A percentile compares a stretch with the other conserved stretches of the same genome.
These are phyloP conservation scores for Pseudoneurospora amorphoporcata DNA, from an alignment of 495 filamentous ascomycete species.

Conservation along the genomic window DNA sequence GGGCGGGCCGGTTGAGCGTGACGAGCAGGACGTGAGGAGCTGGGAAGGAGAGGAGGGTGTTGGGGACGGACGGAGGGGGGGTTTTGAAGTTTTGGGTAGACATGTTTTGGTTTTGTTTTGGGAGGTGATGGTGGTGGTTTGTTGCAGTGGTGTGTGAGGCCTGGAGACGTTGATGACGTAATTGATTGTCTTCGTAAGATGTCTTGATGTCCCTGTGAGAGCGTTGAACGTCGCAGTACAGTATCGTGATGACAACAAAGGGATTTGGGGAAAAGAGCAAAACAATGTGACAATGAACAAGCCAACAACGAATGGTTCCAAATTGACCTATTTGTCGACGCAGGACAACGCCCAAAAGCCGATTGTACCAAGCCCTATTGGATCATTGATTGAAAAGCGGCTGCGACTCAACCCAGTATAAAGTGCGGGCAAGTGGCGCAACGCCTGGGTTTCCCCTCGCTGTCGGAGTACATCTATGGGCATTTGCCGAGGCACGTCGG, in stretches of 20 bases:
- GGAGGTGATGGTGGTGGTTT: not conserved
- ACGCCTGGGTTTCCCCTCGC: not conserved
- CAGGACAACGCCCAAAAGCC: not conserved
- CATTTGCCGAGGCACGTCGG: not conserved
- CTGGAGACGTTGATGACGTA: not conserved
- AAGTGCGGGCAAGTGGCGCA: not conserved
- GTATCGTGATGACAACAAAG: not conserved
- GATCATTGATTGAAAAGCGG: not conserved
- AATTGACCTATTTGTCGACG: not conserved
- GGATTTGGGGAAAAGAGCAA: not conserved
- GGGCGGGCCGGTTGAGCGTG: constrained; percentile 49
- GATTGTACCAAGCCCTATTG: not conserved
- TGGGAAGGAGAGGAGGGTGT: constrained; percentile 45
- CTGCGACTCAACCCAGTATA: not conserved
- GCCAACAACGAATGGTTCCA: not conserved
- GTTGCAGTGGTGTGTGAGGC: not conserved
- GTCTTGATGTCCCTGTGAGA: not conserved
- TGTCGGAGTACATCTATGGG: not conserved
- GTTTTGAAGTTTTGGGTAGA: constrained; percentile 13
- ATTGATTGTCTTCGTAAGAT: not conserved
- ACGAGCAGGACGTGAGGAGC: constrained; percentile 45
- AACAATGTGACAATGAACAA: not conserved
- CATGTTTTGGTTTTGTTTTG: not conserved
- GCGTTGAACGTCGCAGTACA: not conserved
- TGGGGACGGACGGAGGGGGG: constrained; percentile 24